Conservation (phyloP, 1,139 yeast genomes). For the Saccharomyces hybrid region DNA sequence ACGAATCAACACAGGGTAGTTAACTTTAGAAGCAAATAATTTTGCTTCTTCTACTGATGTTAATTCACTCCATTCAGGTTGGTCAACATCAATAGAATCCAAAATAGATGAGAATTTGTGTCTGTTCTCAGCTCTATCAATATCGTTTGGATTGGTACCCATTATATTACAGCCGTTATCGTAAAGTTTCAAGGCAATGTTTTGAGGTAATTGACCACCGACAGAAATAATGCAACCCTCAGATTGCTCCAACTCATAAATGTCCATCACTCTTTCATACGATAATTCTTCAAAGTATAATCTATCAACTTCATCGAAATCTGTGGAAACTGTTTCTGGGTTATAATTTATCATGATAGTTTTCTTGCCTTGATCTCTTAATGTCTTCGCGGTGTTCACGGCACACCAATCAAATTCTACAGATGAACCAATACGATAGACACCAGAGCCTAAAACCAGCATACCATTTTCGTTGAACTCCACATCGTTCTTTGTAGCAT, state of each 20-base stretch:
- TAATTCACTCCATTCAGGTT: conserved; percentile 96
- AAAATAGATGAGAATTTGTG: conserved; percentile 93
- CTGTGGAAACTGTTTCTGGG: conserved; percentile 98
- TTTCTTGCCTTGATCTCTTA: conserved; percentile 78
- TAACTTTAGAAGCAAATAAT: conserved; percentile 74
- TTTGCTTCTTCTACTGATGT: conserved; percentile 82
- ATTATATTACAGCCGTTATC: conserved; percentile 78
- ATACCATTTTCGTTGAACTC: conserved; percentile 84
- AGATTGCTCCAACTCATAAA: conserved; percentile 85
- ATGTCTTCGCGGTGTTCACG: conserved; percentile 90
- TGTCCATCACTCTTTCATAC: conserved; percentile 94
- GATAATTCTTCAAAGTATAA: conserved; percentile 92
- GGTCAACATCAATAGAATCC: conserved; percentile 88
- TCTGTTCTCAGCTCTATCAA: conserved; percentile 96
- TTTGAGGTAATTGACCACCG: conserved; percentile 97
- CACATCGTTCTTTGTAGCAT: conserved; percentile 81
- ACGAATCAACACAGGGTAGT: conserved; percentile 93
- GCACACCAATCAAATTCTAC: conserved; percentile 99
- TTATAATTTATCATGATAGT: conserved; percentile 96
- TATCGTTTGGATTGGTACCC: conserved; percentile 92
- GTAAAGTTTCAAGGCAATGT: conserved; percentile 82
- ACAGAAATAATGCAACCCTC: conserved; percentile 91
- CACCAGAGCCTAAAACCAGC: conserved; percentile 95
- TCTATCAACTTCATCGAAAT: conserved; percentile 96
- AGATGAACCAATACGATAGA: conserved; percentile 95